A percentile compares a stretch with the other conserved stretches of the same genome.
These are phyloP conservation scores for Podospora appendiculata DNA, from an alignment of 495 filamentous ascomycete genomes.

Conservation along the genomic window DNA sequence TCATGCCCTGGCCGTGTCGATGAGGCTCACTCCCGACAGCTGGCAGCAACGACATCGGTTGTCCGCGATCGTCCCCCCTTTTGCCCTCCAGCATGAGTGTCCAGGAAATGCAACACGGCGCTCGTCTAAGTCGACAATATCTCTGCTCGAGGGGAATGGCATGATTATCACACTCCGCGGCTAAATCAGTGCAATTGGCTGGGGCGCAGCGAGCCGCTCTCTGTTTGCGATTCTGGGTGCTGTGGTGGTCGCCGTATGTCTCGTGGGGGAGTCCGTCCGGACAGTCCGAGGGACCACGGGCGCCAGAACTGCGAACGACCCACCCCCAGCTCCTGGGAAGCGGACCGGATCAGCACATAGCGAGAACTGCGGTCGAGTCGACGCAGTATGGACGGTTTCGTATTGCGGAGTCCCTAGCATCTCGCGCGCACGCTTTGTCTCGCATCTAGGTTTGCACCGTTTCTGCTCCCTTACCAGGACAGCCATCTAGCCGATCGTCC, in stretches of 20 bases:
- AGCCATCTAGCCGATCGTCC: neutral
- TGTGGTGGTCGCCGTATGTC: conserved; percentile 14
- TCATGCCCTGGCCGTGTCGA: conserved; percentile 3
- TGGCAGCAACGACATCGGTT: conserved; percentile 18
- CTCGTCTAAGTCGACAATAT: neutral
- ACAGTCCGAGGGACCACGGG: conserved; percentile 16
- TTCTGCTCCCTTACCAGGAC: conserved; percentile 10
- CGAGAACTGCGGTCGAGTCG: conserved; percentile 6
- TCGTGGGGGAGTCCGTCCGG: conserved; percentile 20
- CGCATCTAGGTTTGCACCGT: conserved; percentile 10
- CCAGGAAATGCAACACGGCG: neutral
- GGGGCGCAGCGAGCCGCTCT: conserved; percentile 16
- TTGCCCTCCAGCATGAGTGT: neutral
- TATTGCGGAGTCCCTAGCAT: conserved; percentile 6
- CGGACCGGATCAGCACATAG: conserved; percentile 14
- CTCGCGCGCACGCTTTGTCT: conserved; percentile 11
- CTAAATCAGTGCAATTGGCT: conserved; percentile 22
- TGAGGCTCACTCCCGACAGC: conserved; percentile 20
- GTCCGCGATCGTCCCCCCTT: neutral
- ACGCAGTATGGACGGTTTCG: conserved; percentile 8
- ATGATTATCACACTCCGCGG: conserved; percentile 13
- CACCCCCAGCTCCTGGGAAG: conserved; percentile 5
- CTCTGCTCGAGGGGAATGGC: conserved; percentile 3
- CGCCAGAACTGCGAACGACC: conserved; percentile 4
- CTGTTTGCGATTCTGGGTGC: conserved; percentile 7